Evolutionary conservation across 2,329 filamentous ascomycete genomes (phyloP).

Genomic region (Triangularia setosa): DNA sequence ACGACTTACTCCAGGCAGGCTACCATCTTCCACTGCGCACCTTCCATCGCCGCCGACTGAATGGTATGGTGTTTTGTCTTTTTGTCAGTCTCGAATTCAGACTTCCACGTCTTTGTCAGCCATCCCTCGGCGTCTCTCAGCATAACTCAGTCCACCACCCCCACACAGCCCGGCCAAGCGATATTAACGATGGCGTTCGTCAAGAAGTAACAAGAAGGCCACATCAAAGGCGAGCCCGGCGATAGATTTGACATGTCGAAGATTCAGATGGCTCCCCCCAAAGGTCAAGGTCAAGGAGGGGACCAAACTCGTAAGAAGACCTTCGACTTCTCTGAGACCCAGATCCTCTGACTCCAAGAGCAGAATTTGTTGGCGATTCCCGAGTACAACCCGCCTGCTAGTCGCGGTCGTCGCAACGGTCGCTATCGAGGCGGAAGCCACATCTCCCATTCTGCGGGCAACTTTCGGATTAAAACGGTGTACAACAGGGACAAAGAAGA

Average conservation of each 20-base stretch:
- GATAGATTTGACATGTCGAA: background rate
- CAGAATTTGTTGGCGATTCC: background rate
- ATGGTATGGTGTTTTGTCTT: background rate
- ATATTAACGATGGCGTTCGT: background rate
- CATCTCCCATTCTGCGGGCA: background rate
- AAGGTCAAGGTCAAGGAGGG: background rate
- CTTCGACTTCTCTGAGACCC: background rate
- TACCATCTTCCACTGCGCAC: background rate
- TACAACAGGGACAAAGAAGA: background rate
- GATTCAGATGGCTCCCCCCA: background rate
- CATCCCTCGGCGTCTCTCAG: background rate
- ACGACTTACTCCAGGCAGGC: background rate
- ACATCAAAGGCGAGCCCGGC: background rate
- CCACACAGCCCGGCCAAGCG: background rate
- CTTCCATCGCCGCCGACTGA: background rate
- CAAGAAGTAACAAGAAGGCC: background rate
- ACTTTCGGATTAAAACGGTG: background rate
- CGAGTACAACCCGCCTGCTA: background rate
- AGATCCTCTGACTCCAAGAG: background rate
- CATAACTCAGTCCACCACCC: background rate
- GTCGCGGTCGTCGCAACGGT: background rate
- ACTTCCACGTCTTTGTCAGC: background rate
- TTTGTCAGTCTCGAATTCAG: background rate
- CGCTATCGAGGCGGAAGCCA: background rate
- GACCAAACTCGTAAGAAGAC: background rate